Evolutionary conservation across 2,329 filamentous ascomycete genomes (phyloP), one percentile per base, ranked within the genome.

Genomic region (Aureobasidium uvarum): DNA sequence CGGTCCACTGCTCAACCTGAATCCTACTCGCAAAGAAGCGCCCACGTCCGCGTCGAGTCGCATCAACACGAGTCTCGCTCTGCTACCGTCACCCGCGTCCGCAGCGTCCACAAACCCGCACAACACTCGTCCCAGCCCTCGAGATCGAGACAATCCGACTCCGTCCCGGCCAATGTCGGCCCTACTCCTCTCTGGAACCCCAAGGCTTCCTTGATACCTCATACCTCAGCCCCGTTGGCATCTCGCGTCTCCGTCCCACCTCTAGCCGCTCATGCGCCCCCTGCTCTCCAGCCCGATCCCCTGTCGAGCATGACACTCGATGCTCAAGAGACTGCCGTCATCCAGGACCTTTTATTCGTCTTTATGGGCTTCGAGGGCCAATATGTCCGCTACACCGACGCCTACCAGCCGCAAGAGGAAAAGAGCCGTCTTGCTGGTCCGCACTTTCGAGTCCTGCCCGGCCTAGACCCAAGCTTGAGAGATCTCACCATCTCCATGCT

Each of bases 311-410:
- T 98, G 66, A 87, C 87, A 0, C 80, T 96, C 33, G 89, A 96
- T 69, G 85, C 85, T 2, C 95, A 99, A 76, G 95, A 99, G 78
- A 86, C 87, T 28, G 90, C 87, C 10, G 89, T 99, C 54, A 82
- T 98, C 50, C 93, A 97, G 71, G 95, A 99, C 72, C 79, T 99
- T 18, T 78, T 98, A 41, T 97, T 94, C 74, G 92, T 96, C 5
- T 96, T 98, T 72, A 97, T 99, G 93, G 95, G 95, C 28, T 96
- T 92, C 69, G 95, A 99, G 77, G 95, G 95, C n/a, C 92, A 96
- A 76, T 98, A 98, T 74, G 90, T 99, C 68, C 90, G 91, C 64
- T 98, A 92, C 74, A 85, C 85, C 66, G 89, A 91, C 70, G 85
- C 85, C 10, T 98, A 96, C 75, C 88, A 96, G 70, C 92, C 93